Percentiles rank a stretch among this genome's conserved stretches.
Conservation (phyloP, 345 rosid species). For the Hibiscus syriacus region DNA sequence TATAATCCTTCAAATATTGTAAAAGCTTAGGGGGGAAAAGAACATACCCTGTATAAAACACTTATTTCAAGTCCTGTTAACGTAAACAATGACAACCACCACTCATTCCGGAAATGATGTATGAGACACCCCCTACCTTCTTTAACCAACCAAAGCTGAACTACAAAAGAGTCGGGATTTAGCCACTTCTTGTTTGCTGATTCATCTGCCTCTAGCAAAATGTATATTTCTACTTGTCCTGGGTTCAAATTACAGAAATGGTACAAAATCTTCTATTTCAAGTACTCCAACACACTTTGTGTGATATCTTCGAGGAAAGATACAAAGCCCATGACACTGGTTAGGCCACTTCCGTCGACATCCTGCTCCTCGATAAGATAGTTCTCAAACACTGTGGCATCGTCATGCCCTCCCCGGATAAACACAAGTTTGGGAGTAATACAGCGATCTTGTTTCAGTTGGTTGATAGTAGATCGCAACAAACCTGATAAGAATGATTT, state of each 20-base stretch:
- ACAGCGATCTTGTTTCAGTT: conserved; percentile 81
- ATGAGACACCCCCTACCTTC: background rate
- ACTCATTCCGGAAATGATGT: background rate
- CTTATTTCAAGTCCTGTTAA: background rate
- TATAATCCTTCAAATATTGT: no score
- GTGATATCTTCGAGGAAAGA: conserved; percentile 85
- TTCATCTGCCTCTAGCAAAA: background rate
- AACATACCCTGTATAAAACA: background rate
- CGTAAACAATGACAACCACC: background rate
- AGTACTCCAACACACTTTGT: conserved; percentile 70
- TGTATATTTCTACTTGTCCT: background rate
- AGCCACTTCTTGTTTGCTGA: background rate
- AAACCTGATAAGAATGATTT: conserved; percentile 39
- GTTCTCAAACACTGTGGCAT: conserved; percentile 77
- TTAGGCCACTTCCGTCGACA: conserved; percentile 79
- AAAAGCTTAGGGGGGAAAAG: no score
- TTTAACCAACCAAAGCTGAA: background rate
- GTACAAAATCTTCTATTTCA: conserved; percentile 39
- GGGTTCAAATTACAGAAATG: background rate
- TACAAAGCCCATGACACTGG: conserved; percentile 85
- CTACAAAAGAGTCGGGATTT: background rate
- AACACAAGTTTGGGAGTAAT: conserved; percentile 82
- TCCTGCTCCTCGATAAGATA: conserved; percentile 95
- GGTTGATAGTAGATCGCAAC: conserved; percentile 67
- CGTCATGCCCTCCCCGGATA: conserved; percentile 75